Evolutionary conservation across 805 yeast species (phyloP).

Genomic region (Spathaspora sp.): DNA sequence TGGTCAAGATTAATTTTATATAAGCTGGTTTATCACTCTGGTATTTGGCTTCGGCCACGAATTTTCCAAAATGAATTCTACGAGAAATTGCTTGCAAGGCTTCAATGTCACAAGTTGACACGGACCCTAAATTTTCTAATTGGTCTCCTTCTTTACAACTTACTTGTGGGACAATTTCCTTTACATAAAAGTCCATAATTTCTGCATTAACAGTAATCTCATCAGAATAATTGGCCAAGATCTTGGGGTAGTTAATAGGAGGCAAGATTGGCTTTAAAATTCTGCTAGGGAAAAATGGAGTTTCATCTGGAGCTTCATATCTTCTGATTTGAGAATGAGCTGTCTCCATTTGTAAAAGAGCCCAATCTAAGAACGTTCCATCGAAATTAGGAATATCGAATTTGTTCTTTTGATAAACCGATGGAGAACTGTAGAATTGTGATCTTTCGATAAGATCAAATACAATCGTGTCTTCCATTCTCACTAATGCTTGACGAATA

Average conservation of each 20-base stretch:
- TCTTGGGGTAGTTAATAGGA: constrained; percentile 69
- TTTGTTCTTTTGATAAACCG: constrained; percentile 63
- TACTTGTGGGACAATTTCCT: constrained; percentile 71
- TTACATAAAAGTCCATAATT: constrained; percentile 65
- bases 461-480: constrained; percentile 96
- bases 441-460: constrained; percentile 91
- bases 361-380: constrained; percentile 87
- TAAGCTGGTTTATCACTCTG: constrained; percentile 61
- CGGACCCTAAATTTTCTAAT: constrained; percentile 82
- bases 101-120: constrained; percentile 80
- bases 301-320: constrained; percentile 92
- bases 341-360: constrained; percentile 68
- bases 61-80: constrained; percentile 94
- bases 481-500: constrained; percentile 77
- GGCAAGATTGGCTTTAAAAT: constrained; percentile 76
- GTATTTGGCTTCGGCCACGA: constrained; percentile 95
- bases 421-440: constrained; percentile 72
- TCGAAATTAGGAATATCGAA: constrained; percentile 62
- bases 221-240: constrained; percentile 69
- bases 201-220: constrained; percentile 73
- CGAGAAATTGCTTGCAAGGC: constrained; percentile 84
- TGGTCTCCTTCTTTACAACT: constrained; percentile 70
- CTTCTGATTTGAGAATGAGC: constrained; percentile 72
- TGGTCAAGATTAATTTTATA: constrained; percentile 58
- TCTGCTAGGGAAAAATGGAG: constrained; percentile 77